phyloP scores from a whole-genome alignment of 2,329 filamentous ascomycete species.

The Bipolaris victoriae region DNA sequence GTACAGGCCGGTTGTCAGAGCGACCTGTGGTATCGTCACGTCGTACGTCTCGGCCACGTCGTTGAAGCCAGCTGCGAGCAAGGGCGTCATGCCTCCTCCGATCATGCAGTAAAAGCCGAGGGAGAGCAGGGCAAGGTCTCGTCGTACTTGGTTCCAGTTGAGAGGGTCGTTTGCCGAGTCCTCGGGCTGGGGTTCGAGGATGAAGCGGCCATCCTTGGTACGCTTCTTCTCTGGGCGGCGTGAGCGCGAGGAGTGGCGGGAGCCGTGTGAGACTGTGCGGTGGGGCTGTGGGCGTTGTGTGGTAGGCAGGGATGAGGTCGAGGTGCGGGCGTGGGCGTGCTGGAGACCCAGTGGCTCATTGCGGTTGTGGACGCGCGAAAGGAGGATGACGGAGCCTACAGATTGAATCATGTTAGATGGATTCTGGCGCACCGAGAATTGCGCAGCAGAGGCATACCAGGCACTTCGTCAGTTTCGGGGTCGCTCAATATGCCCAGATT shows the following conservation, averaged over 20 bases:
- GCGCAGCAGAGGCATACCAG: constrained; percentile 63
- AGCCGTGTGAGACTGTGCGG: constrained; percentile 23
- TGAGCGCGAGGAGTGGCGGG: constrained; percentile 32
- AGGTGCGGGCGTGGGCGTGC: constrained; percentile 66
- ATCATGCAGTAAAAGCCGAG: constrained; percentile 93
- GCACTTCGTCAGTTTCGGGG: constrained; percentile 80
- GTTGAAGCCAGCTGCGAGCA: constrained; percentile 88
- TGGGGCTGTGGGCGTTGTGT: constrained; percentile 30
- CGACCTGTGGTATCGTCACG: constrained; percentile 73
- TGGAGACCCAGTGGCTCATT: constrained; percentile 68
- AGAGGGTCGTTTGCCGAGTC: constrained; percentile 89
- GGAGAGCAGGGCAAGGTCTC: constrained; percentile 79
- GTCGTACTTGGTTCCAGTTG: constrained; percentile 85
- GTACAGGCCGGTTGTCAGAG: constrained; percentile 87
- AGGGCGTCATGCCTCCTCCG: constrained; percentile 88
- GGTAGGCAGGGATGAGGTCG: constrained; percentile 59
- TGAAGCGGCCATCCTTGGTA: constrained; percentile 80
- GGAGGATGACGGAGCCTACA: constrained; percentile 65
- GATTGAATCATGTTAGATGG: not conserved
- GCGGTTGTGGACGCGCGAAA: constrained; percentile 61
- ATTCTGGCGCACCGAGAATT: not conserved
- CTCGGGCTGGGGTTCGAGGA: constrained; percentile 89
- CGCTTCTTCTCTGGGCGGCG: constrained; percentile 66
- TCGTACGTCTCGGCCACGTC: constrained; percentile 72
- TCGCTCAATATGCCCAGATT: constrained; percentile 85